Base-by-base conservation (phyloP, 345 rosid species). In the Salix purpurea region DNA sequence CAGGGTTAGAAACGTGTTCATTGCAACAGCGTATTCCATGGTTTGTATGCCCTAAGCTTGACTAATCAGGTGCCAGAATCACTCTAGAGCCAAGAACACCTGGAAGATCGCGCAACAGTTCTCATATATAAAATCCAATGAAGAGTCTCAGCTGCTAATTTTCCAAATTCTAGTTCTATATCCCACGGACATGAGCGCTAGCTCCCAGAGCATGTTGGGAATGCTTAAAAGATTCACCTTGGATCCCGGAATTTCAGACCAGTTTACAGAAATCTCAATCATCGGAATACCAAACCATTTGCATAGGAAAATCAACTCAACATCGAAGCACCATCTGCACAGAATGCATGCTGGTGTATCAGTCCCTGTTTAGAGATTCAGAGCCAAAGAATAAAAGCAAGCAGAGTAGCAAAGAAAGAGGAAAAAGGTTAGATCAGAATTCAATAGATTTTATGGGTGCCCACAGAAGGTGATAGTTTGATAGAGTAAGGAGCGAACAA, bases 311-410 rank as follows among this genome's bases (percentile, higher is more conserved):
- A 96, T 96, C 76, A 96, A 23, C 87, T 96, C 99, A 12, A 96
- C 99, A 79, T 96, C 99, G 37, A 96, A 96, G 83, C 99, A 96
- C 99, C 99, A 96, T 88, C 99, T 96, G 91, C 84, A 73, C 13
- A 70, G 76, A 14, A 30, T 62, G 9, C 30, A 44, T 6, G n/a
- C 30, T 39, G 24, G 58, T 70, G 14, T 15, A 40, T 70, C 52
- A 67, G 37, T 26, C 15, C 30, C 36, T 54, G 4, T 40, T 6
- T 5, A 56, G 11, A 58, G 56, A 50, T 71, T 40, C 16, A 21
- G 40, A 26, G 44, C 19, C 44, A 66, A 26, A 3, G 15, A 26
- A 54, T 2, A 54, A 21, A 54, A 52, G 19, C 18, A 32, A 66
- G 39, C 30, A 48, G 40, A 4, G 18, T 6, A 26, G 42, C 1